phyloP scores from a whole-genome alignment of 2,329 filamentous ascomycete species.

The Penicillium sp. region DNA sequence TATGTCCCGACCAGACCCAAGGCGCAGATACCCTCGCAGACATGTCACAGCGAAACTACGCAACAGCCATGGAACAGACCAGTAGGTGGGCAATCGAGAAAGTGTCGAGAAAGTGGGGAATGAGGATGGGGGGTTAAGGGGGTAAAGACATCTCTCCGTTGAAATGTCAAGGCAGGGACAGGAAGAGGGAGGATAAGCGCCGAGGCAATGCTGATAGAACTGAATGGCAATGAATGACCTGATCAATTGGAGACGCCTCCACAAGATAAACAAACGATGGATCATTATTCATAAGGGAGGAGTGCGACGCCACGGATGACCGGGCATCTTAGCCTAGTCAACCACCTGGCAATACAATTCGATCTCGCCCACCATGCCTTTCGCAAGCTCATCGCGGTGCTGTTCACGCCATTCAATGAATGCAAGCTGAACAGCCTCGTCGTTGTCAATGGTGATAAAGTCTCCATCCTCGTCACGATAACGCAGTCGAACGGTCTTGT shows the following conservation, averaged over 20 bases:
- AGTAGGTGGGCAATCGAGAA: constrained; percentile 7
- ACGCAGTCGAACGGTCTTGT: constrained; percentile 79
- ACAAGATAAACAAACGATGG: not conserved
- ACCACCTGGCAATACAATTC: constrained; percentile 76
- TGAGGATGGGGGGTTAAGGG: constrained; percentile 11
- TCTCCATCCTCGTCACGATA: constrained; percentile 93
- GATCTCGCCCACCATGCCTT: constrained; percentile 81
- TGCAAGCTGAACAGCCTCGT: constrained; percentile 94
- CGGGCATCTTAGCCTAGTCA: constrained; percentile 26
- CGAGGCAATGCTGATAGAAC: constrained; percentile 21
- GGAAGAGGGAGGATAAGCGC: constrained; percentile 28
- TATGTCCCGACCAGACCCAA: constrained; percentile 20
- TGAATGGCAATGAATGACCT: constrained; percentile 10
- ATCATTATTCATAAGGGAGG: constrained; percentile 4
- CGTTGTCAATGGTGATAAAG: constrained; percentile 88
- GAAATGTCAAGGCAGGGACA: constrained; percentile 10
- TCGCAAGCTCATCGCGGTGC: constrained; percentile 59
- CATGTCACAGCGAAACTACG: constrained; percentile 11
- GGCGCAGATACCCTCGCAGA: constrained; percentile 16
- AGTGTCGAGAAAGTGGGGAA: constrained; percentile 1
- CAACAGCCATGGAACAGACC: constrained; percentile 4
- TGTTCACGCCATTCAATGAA: constrained; percentile 93
- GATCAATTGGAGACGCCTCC: not conserved
- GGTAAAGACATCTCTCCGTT: constrained; percentile 11
- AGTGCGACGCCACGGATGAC: not conserved